Evolutionary conservation across 345 rosid species (phyloP), one percentile per base, ranked within the genome.

Genomic region (Psidium friedrichsthalianum): DNA sequence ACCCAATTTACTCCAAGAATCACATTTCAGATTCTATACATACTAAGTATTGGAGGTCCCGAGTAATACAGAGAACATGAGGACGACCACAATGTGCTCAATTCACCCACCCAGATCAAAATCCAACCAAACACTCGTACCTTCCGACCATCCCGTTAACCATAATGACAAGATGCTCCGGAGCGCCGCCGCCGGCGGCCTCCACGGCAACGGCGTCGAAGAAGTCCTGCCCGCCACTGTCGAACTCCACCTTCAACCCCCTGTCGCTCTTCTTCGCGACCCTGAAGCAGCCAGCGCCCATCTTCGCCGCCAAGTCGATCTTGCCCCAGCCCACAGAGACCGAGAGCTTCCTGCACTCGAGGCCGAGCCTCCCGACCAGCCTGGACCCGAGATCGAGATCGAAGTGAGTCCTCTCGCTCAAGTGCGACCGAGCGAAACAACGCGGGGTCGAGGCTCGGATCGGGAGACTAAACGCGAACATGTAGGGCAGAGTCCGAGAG

Each of bases 91-190:
- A 76, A 42, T 52, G 24, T 52, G 44, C 56, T 32, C 83, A 82
- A 82, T 51, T 51, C 54, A 82, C 32, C 6, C 40, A 20, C 44
- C 21, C 85, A 57, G 57, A 57, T 58, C 13, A 40, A 84, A 10
- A 15, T 12, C 58, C 51, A 58, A 83, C 52, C 29, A 9, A 20
- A 5, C 85, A 20, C 27, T 5, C 52, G 40, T 86, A 96, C 98
- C 98, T 96, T 54, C 98, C 98, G 56, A 92, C 44, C 85, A 96
- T 89, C 51, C 98, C 98, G 85, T 95, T 96, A 82, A 96, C 96
- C 98, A 96, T 95, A 88, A 96, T 86, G 6, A 96, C 96, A 55
- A 96, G 94, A 91, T 96, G 99, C 81, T 92, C 94, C 3, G 95
- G 94, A 36, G 88, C 89, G 83, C 82, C 88, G 18, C 85, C 54